A percentile compares a stretch with the other conserved stretches of the same genome.
These are phyloP conservation scores for Cucumis cinereus DNA, from an alignment of 306 rosid species.

Conservation along the genomic window DNA sequence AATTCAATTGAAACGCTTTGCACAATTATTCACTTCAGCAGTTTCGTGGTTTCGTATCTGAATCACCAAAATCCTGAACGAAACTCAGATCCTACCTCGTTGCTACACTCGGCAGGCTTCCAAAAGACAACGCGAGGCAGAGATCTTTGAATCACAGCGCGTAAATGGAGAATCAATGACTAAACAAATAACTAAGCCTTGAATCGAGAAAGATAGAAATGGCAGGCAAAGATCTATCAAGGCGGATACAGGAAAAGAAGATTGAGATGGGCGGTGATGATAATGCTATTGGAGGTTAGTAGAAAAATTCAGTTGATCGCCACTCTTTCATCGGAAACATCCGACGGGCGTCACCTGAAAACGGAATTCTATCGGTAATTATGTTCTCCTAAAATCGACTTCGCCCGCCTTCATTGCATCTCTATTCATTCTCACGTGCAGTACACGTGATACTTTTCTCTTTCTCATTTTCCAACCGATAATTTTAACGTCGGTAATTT, in stretches of 20 bases:
- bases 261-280: slow-evolving; percentile 31
- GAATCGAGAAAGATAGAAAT: background rate
- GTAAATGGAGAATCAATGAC: background rate
- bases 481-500: too few relatives aligned
- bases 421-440: background rate
- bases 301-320: slow-evolving; percentile 2
- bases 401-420: background rate
- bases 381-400: background rate
- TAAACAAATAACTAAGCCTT: background rate
- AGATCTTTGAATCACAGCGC: slow-evolving; percentile 6
- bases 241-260: slow-evolving; percentile 2
- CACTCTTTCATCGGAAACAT: background rate
- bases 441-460: background rate
- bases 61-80: background rate
- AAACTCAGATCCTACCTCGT: slow-evolving; percentile 6
- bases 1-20: background rate
- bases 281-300: background rate
- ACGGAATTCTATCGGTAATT: background rate
- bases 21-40: background rate
- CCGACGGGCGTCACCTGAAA: background rate
- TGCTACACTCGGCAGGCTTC: background rate
- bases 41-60: background rate
- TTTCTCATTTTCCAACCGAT: too few relatives aligned
- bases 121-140: background rate
- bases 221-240: background rate